Conservation (phyloP, 805 yeast species). For the Candida alai region DNA sequence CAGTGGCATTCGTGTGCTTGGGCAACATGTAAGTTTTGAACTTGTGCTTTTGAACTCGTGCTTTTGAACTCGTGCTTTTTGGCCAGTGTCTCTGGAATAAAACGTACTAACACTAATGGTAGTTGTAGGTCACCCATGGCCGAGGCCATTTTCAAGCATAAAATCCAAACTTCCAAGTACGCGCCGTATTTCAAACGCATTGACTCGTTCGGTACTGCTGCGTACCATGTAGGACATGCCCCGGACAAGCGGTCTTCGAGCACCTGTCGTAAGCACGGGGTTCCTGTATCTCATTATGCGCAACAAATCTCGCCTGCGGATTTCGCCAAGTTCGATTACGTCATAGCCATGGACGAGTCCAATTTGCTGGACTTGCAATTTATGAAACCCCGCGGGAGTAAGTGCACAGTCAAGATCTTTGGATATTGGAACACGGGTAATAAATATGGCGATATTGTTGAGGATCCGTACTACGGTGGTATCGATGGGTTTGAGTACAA, state of each 20-base stretch:
- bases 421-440: slow-evolving; percentile 62
- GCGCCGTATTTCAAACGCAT: slow-evolving; percentile 46
- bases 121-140: slow-evolving; percentile 98
- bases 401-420: slow-evolving; percentile 56
- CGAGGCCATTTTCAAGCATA: slow-evolving; percentile 78
- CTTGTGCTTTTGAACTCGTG: neutral
- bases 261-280: slow-evolving; percentile 67
- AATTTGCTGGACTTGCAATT: slow-evolving; percentile 49
- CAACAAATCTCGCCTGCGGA: slow-evolving; percentile 58
- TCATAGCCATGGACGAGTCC: slow-evolving; percentile 68
- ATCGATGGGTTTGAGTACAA: slow-evolving; percentile 75
- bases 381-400: slow-evolving; percentile 49
- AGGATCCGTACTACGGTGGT: slow-evolving; percentile 94
- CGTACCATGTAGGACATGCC: slow-evolving; percentile 75
- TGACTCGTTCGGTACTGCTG: slow-evolving; percentile 88
- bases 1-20: slow-evolving; percentile 86
- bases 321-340: slow-evolving; percentile 58
- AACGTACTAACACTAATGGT: slow-evolving; percentile 3
- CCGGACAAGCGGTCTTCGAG: slow-evolving; percentile 75
- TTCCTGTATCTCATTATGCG: slow-evolving; percentile 71
- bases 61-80: slow-evolving; percentile 10
- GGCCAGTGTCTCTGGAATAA: too few species aligned
- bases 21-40: slow-evolving; percentile 69
- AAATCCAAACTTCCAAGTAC: slow-evolving; percentile 50
- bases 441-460: slow-evolving; percentile 52